Conservation (phyloP, 768 basidiomycete species). For the Leccinum disarticulatum region DNA sequence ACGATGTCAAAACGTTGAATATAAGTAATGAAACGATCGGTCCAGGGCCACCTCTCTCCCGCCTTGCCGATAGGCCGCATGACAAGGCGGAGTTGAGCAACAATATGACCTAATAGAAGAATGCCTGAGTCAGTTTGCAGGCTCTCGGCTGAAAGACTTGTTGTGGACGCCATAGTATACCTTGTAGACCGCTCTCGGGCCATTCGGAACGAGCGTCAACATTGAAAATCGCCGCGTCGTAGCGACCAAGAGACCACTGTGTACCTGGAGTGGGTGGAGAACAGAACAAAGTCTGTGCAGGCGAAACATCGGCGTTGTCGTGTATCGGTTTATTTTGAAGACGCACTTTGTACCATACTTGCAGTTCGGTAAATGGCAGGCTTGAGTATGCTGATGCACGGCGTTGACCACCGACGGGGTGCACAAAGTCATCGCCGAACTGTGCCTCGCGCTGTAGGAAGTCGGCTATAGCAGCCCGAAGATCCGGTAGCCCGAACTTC, state of each 20-base stretch:
- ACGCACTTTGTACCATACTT: background rate
- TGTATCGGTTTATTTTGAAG: background rate
- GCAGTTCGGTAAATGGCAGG: background rate
- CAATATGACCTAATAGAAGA: background rate
- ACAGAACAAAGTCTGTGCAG: background rate
- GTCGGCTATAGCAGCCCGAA: background rate
- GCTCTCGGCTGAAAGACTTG: background rate
- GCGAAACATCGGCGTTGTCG: background rate
- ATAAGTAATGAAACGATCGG: background rate
- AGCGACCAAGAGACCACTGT: background rate
- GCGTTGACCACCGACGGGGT: background rate
- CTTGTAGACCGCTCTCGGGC: background rate
- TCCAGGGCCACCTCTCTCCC: background rate
- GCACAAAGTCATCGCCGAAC: background rate
- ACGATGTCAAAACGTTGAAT: background rate
- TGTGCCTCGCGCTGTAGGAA: background rate
- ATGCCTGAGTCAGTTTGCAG: background rate
- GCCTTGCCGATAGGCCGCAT: background rate
- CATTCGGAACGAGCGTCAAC: background rate
- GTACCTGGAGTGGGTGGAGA: background rate
- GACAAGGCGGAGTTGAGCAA: background rate
- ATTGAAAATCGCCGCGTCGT: background rate
- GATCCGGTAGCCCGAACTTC: background rate
- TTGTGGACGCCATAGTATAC: background rate
- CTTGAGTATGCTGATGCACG: background rate